These are phyloP conservation scores for Ophiostoma sp. DNA, from an alignment of 2,329 filamentous ascomycete species.

Conservation along the genomic window DNA sequence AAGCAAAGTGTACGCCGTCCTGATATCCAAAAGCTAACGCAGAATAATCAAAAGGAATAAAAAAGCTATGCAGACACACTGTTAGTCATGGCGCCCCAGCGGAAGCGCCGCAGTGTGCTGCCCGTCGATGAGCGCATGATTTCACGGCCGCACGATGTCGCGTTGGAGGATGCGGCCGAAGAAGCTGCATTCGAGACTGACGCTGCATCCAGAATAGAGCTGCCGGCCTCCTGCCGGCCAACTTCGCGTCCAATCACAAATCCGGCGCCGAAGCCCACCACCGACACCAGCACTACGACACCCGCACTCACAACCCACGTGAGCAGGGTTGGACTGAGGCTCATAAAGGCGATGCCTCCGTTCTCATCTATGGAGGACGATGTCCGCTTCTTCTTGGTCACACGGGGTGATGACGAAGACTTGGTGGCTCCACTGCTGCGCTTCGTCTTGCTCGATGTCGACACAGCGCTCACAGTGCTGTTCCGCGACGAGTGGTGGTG, in stretches of 20 bases:
- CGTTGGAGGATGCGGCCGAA: constrained; percentile 41
- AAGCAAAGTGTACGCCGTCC: not conserved
- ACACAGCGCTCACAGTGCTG: constrained; percentile 22
- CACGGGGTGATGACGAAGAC: constrained; percentile 35
- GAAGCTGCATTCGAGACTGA: constrained; percentile 25
- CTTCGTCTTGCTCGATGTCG: constrained; percentile 43
- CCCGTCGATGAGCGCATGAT: constrained; percentile 46
- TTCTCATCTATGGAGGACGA: constrained; percentile 33
- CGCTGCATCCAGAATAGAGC: not conserved
- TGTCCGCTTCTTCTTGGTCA: constrained; percentile 56
- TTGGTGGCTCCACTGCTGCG: constrained; percentile 33
- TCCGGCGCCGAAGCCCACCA: constrained; percentile 63
- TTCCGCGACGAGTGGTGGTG: constrained; percentile 26
- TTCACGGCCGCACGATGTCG: constrained; percentile 48
- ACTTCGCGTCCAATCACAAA: constrained; percentile 59
- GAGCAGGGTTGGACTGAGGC: constrained; percentile 55
- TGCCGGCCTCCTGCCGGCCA: constrained; percentile 53
- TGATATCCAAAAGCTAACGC: too few relatives aligned
- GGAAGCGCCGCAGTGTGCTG: constrained; percentile 48
- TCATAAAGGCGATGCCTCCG: constrained; percentile 31
- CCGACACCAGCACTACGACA: constrained; percentile 61
- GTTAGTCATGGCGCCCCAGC: constrained; percentile 49
- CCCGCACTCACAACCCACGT: constrained; percentile 63
- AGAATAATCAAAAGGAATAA: constrained; percentile 11
- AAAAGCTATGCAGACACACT: constrained; percentile 43